Base-by-base conservation (phyloP, 495 filamentous ascomycete genomes). In the Penicillium riverlandense region DNA sequence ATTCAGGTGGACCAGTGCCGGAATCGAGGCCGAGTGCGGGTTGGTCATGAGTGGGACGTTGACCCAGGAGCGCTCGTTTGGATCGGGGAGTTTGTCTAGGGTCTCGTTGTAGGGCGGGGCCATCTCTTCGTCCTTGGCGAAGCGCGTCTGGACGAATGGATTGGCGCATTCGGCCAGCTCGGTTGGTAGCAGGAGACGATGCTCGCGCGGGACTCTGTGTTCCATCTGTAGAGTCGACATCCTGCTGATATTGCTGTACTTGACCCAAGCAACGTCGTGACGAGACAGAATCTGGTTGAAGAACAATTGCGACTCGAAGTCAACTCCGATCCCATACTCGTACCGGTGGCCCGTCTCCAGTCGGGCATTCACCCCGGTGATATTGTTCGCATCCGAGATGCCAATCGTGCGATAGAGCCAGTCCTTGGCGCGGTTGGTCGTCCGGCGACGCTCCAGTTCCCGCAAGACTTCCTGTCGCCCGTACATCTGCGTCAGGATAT, bases 391-490 rank as follows among this genome's bases (percentile, higher is more conserved):
- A n/a, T 72, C 67, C 0, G 65, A 68, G 11, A 72, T 72, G 12
- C 72, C 71, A 6, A 76, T 49, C 40, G 54, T 41, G 1, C 55
- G 45, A 35, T 67, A 65, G 6, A 78, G 41, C 67, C 68, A 74
- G 38, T 77, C 72, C 41, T 62, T 70, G 55, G 69, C 57, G 0
- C 52, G 41, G 31, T 50, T 67, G 14, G 58, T 50, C 0, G 63
- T 67, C 29, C 65, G 54, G 12, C 58, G 65, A 43, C 76, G 71
- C 48, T 71, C 64, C 35, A 70, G 57, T 49, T 80, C 72, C 28
- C 78, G 65, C 31, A 75, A 59, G 30, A 75, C 74, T 58, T 82
- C 78, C 50, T 83, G 78, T 34, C 74, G 66, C 35, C 76, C 78
- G 42, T 73, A 80, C 41, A 83, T 75, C 42, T 75, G 66, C 8